phyloP scores from a whole-genome alignment of 2,329 filamentous ascomycete species.

The Aspergillus ibericus region DNA sequence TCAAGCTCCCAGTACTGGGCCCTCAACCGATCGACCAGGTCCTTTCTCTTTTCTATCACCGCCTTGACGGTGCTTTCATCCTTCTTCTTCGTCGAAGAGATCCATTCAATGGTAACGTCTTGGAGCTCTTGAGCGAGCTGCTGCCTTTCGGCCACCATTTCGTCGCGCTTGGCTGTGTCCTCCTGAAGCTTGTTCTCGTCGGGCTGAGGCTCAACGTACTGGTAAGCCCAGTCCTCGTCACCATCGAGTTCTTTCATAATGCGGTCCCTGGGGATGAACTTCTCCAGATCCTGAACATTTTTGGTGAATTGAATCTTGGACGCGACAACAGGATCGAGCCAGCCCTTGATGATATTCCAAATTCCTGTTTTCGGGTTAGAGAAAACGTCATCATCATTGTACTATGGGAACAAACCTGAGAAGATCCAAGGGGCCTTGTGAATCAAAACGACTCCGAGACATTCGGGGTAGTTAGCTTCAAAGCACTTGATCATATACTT shows the following conservation, averaged over 20 bases:
- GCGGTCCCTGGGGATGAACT: conserved; percentile 68
- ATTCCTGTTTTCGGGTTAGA: conserved; percentile 59
- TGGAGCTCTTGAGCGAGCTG: conserved; percentile 73
- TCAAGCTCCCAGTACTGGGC: conserved; percentile 87
- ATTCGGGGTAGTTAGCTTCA: conserved; percentile 97
- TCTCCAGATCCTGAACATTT: conserved; percentile 72
- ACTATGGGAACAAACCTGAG: conserved; percentile 61
- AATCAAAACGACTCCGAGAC: conserved; percentile 81
- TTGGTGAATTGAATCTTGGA: conserved; percentile 92
- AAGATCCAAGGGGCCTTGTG: conserved; percentile 98
- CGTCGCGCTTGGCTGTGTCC: conserved; percentile 62
- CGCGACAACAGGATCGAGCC: conserved; percentile 95
- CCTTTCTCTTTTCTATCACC: conserved; percentile 59
- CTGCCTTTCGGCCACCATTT: conserved; percentile 63
- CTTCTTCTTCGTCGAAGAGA: conserved; percentile 53
- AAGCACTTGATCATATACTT: conserved; percentile 99
- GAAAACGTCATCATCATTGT: neutral
- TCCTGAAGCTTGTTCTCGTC: conserved; percentile 78
- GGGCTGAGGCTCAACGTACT: conserved; percentile 71
- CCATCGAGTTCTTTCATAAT: conserved; percentile 85
- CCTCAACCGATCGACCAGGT: conserved; percentile 63
- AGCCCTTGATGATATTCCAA: conserved; percentile 92
- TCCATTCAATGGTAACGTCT: conserved; percentile 72
- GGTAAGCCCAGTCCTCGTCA: conserved; percentile 79
- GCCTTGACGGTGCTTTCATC: conserved; percentile 47